Conservation (phyloP, 306 rosid species). For the Cucurbita moschata region DNA sequence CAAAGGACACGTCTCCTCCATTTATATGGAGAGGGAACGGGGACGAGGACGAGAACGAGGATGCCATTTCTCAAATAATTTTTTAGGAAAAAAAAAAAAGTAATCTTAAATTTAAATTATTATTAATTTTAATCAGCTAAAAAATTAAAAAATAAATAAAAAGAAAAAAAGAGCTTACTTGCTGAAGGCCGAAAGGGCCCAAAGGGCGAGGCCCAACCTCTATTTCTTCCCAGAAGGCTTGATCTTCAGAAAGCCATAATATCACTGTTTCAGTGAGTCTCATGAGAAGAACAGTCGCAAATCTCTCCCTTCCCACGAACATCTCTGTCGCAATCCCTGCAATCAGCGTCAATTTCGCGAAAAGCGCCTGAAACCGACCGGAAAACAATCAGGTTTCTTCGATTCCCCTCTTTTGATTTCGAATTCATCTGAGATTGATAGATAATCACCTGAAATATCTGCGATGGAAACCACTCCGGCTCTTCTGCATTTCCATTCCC, state of each 20-base stretch:
- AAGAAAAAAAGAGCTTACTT: slow-evolving; percentile 24
- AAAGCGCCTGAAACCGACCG: slow-evolving; percentile 33
- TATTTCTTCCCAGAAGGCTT: slow-evolving; percentile 71
- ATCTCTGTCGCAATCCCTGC: slow-evolving; percentile 56
- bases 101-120: no score
- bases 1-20: no score
- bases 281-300: slow-evolving; percentile 70
- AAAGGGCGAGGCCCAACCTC: slow-evolving; percentile 51
- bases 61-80: no score
- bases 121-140: no score
- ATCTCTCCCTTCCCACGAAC: slow-evolving; percentile 83
- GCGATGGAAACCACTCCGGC: slow-evolving; percentile 90
- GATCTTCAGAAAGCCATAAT: slow-evolving; percentile 77
- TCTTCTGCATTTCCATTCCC: slow-evolving; percentile 23
- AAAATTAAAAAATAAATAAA: no score
- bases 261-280: slow-evolving; percentile 79
- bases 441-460: slow-evolving; percentile 50
- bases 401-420: no score
- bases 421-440: no score
- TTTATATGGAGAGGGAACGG: no score
- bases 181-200: slow-evolving; percentile 88
- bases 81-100: no score
- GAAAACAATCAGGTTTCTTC: no score
- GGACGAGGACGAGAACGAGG: no score
- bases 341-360: slow-evolving; percentile 35